A percentile compares a stretch with the other conserved stretches of the same genome.
phyloP scores from a whole-genome alignment of 2,329 filamentous ascomycete species.

The Aspergillus ochraceoroseus region DNA sequence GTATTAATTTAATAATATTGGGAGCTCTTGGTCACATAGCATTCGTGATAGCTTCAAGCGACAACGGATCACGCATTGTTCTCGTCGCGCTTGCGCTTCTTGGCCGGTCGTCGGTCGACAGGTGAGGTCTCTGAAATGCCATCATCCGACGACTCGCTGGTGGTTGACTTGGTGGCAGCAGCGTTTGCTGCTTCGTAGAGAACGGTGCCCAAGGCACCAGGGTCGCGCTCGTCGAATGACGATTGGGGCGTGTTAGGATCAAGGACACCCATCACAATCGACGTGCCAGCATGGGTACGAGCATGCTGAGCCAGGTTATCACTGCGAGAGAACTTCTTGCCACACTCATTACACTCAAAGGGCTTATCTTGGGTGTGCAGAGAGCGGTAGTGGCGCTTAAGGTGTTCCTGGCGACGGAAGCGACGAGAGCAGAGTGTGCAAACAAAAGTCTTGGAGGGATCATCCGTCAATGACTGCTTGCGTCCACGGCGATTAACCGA shows the following conservation, averaged over 20 bases:
- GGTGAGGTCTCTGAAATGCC: slow-evolving; percentile 31
- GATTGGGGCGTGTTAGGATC: slow-evolving; percentile 57
- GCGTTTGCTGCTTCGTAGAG: slow-evolving; percentile 77
- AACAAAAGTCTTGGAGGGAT: slow-evolving; percentile 96
- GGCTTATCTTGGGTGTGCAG: slow-evolving; percentile 98
- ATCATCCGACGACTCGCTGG: slow-evolving; percentile 42
- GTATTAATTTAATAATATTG: slow-evolving; percentile 33
- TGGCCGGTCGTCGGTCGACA: slow-evolving; percentile 52
- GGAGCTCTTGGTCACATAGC: slow-evolving; percentile 40
- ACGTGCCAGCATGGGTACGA: slow-evolving; percentile 83
- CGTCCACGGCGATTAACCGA: slow-evolving; percentile 86
- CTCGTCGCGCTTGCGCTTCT: slow-evolving; percentile 71
- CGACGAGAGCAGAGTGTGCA: slow-evolving; percentile 94
- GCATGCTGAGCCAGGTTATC: slow-evolving; percentile 97
- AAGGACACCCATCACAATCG: slow-evolving; percentile 84
- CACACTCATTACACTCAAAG: slow-evolving; percentile 94
- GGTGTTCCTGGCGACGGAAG: slow-evolving; percentile 95
- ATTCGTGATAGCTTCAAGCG: slow-evolving; percentile 29
- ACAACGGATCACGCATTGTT: slow-evolving; percentile 49
- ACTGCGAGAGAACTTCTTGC: slow-evolving; percentile 97
- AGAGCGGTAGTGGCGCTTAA: slow-evolving; percentile 97
- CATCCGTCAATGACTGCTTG: slow-evolving; percentile 96
- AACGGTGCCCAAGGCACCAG: slow-evolving; percentile 65
- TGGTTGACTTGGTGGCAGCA: slow-evolving; percentile 57
- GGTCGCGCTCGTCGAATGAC: slow-evolving; percentile 52